Evolutionary conservation across 495 filamentous ascomycete species (phyloP), one percentile per base, ranked within the genome.

Genomic region (Echria macrotheca): DNA sequence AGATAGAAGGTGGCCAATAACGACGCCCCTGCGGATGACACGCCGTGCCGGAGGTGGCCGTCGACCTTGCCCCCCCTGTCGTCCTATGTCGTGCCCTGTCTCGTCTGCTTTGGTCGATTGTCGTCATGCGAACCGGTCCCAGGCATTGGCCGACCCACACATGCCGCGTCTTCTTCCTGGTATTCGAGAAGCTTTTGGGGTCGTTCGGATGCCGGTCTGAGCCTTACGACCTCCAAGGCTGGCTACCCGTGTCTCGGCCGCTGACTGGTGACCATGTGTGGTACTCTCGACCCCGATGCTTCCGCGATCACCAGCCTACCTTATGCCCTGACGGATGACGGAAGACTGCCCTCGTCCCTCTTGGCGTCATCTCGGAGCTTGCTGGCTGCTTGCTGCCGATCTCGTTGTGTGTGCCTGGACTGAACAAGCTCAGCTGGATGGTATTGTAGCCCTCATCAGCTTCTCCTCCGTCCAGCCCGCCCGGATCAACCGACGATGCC

Each of bases 131-230:
- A 5, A 47, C 15, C 22, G 11, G 25, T 24, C 15, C 17, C 44
- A 26, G 41, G 53, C 53, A 50, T 55, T 43, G 53, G 17, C 24
- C n/a, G 19, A 37, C 15, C 50, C 35, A n/a, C 50, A 44, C 42
- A 23, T 33, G 29, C 54, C 38, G 39, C 11, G 23, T 26, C 24
- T 43, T 46, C 38, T 52, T 22, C 44, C 24, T 17, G 32, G 25
- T 29, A 47, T 56, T 56, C 54, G 35, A 56, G 54, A 56, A 56
- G 54, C 54, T 56, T 46, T 49, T 21, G 49, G 44, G 44, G n/a
- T n/a, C 38, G 33, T 52, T 35, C 54, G 54, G 49, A 49, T 53
- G 54, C 54, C 54, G 54, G 49, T 53, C 49, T 47, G 54, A 56
- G 40, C 44, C 54, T 45, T 44, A 31, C 23, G 22, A 47, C 29